Percentiles rank a stretch among this genome's conserved stretches.
phyloP scores from a whole-genome alignment of 495 filamentous ascomycete species.

The Podospora tetraspora region DNA sequence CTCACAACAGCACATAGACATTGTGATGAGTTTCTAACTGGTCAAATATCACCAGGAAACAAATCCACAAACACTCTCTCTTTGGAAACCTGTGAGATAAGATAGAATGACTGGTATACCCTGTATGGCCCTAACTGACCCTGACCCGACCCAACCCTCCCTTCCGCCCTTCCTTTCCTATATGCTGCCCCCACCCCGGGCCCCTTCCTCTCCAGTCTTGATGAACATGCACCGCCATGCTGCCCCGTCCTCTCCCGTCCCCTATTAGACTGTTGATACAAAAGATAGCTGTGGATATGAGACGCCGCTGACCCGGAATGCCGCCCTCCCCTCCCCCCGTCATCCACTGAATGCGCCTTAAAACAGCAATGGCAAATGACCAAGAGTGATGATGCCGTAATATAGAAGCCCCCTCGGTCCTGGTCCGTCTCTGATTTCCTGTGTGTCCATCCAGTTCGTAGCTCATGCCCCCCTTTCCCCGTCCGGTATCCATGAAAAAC shows the following conservation, averaged over 20 bases:
- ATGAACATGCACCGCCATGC: neutral
- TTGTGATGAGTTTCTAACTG: too few relatives aligned
- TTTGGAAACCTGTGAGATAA: neutral
- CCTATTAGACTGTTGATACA: neutral
- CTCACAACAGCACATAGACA: too few relatives aligned
- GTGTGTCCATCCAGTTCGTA: neutral
- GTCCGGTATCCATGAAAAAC: neutral
- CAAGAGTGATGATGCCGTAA: too few relatives aligned
- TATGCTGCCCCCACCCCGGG: neutral
- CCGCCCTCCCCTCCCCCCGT: neutral
- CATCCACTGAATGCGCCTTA: neutral
- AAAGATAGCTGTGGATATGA: neutral
- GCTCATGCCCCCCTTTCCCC: too few relatives aligned
- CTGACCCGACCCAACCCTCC: too few relatives aligned
- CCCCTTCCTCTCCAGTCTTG: too few relatives aligned
- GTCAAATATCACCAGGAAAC: too few relatives aligned
- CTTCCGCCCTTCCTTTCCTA: neutral
- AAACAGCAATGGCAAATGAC: neutral
- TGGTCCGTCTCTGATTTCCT: neutral
- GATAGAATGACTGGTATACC: neutral
- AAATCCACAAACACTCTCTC: neutral
- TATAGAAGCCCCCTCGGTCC: too few relatives aligned
- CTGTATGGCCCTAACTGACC: neutral
- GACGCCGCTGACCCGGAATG: neutral
- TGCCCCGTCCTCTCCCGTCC: too few relatives aligned